Evolutionary conservation across 768 basidiomycete genomes (phyloP).

Genomic region (Daedalea quercina): DNA sequence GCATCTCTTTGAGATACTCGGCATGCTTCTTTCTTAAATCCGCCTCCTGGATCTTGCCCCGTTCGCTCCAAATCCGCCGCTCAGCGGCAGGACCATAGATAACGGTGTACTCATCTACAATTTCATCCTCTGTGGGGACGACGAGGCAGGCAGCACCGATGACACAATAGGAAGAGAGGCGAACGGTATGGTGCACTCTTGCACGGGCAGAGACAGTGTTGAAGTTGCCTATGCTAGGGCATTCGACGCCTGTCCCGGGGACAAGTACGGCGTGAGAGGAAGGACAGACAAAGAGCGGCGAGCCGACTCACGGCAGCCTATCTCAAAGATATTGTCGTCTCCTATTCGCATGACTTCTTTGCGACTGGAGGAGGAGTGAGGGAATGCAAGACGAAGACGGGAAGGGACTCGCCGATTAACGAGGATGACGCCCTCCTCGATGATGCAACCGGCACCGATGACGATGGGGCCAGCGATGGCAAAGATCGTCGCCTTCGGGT

Average conservation of each 20-base stretch:
- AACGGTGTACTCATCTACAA: conserved; percentile 76
- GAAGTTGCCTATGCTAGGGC: conserved; percentile 71
- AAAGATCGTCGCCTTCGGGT: conserved; percentile 91
- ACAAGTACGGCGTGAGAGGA: background rate
- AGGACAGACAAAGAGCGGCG: background rate
- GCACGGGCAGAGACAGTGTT: conserved; percentile 86
- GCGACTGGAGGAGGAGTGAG: conserved; percentile 29
- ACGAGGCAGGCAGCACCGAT: conserved; percentile 78
- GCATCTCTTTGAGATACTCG: conserved; percentile 88
- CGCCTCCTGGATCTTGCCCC: conserved; percentile 75
- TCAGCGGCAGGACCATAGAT: conserved; percentile 75
- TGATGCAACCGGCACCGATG: conserved; percentile 81
- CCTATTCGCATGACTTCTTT: conserved; percentile 92
- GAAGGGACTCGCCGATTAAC: conserved; percentile 61
- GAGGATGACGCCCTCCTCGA: conserved; percentile 88
- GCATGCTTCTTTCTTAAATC: conserved; percentile 83
- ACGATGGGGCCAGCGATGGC: conserved; percentile 88
- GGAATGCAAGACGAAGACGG: background rate
- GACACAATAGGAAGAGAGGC: conserved; percentile 73
- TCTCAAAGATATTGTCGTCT: conserved; percentile 90
- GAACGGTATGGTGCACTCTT: conserved; percentile 77
- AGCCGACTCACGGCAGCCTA: conserved; percentile 75
- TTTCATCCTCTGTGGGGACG: conserved; percentile 72
- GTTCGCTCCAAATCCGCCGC: conserved; percentile 77
- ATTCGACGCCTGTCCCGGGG: conserved; percentile 66